A percentile compares a stretch with the other conserved stretches of the same genome.
These are phyloP conservation scores for Clitoria ternatea DNA, from an alignment of 306 rosid species.

Conservation along the genomic window DNA sequence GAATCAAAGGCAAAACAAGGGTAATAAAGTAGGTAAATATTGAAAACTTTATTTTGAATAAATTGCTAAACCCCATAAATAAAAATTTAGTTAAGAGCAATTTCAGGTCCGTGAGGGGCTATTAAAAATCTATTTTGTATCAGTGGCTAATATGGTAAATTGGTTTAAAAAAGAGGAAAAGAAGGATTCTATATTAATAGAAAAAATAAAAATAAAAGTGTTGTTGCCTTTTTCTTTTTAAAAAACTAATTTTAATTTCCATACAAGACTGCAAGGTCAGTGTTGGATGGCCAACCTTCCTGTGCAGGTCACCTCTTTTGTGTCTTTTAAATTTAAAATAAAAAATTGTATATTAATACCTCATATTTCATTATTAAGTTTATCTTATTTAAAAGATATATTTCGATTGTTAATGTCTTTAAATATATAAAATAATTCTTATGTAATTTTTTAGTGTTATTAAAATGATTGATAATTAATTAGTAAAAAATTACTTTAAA, in stretches of 20 bases:
- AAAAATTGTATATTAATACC: neutral
- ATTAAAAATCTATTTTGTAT: neutral
- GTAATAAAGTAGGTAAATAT: constrained; percentile 29
- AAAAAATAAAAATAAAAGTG: neutral
- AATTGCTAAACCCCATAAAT: constrained; percentile 55
- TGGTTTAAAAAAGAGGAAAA: neutral
- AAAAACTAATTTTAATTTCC: constrained; percentile 22
- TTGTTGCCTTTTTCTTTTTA: constrained; percentile 20
- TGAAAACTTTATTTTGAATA: constrained; percentile 19
- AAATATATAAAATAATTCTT: neutral
- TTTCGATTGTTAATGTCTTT: neutral
- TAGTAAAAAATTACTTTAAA: no score
- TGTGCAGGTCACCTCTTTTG: constrained; percentile 49
- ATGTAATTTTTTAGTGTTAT: no score
- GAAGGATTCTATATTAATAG: neutral
- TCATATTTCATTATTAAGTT: neutral
- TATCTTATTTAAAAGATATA: neutral
- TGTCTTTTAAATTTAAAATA: constrained; percentile 25
- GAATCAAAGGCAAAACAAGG: neutral
- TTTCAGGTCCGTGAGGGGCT: constrained; percentile 81
- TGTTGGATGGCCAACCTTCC: constrained; percentile 44
- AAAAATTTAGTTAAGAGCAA: constrained; percentile 48
- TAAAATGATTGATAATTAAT: no score
- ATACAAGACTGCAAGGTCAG: constrained; percentile 37
- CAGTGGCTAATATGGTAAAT: constrained; percentile 36